Evolutionary conservation across 371 early-diverging fungal species (phyloP), one percentile per base, ranked within the genome.

Genomic region (Zychaea mexicana): DNA sequence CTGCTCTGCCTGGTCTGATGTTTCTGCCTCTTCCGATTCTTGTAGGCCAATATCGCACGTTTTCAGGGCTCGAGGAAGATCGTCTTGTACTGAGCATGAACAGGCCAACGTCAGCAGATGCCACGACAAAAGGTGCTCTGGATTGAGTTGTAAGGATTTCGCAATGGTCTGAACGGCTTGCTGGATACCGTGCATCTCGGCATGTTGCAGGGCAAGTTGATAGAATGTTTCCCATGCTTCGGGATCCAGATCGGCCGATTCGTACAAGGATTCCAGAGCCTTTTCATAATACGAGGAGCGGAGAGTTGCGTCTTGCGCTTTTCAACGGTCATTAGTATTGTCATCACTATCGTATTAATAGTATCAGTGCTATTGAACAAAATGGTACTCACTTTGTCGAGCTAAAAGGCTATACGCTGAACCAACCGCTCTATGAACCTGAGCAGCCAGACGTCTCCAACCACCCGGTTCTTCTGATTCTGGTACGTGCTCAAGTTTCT

Each of bases 61-160:
- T 55, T 86, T 75, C 59, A 89, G 62, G 0, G 93, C 94, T 47
- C 85, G 71, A 1, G 39, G 24, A 15, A 74, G 42, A 30, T 66
- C 60, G 21, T 71, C 62, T 22, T 67, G 68, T 19, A 56, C 33
- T 28, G 67, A 64, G 5, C 89, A 84, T n/a, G 92, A 88, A 19
- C 90, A 76, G 31, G 95, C 69, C 42, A 96, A 78, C 0, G 88
- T 89, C 33, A 96, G 72, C 24, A 96, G 77, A 72, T 96, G 92
- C 94, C 95, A 96, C 2, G 93, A 88, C 7, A 88, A 78, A 32
- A 89, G 77, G 54, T 87, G 79, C 5, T 76, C 61, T 0, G 88
- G 69, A 24, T 93, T 85, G 26, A 88, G 60, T 45, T 73, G 73
- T 28, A 95, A 66, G 0, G 93, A 85, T 31, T 83, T 74, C 56